phyloP scores from a whole-genome alignment of 495 filamentous ascomycete genomes.

The Penicillium goetzii region DNA sequence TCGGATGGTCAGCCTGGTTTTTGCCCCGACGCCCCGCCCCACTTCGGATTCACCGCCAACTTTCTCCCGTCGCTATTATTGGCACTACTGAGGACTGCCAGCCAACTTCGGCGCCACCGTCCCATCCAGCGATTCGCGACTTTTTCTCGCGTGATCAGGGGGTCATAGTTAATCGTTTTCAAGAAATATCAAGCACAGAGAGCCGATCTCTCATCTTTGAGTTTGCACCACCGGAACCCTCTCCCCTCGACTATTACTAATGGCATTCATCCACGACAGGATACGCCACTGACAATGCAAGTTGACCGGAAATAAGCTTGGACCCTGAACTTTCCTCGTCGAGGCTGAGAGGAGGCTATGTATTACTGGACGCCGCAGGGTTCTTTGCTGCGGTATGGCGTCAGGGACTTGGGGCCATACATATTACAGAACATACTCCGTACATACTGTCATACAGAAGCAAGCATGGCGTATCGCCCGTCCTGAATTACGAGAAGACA shows the following conservation, averaged over 20 bases:
- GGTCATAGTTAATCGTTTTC: background rate
- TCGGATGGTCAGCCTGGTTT: background rate
- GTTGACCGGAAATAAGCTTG: background rate
- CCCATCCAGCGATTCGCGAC: background rate
- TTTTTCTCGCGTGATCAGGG: slow-evolving; percentile 3
- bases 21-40: background rate
- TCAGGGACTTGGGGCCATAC: background rate
- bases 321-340: background rate
- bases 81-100: background rate
- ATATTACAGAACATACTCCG: background rate
- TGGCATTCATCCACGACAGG: background rate
- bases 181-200: background rate
- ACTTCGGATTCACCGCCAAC: background rate
- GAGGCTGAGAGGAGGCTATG: background rate
- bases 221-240: background rate
- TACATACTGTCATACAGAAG: background rate
- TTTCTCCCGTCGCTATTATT: slow-evolving; percentile 1
- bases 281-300: background rate
- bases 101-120: slow-evolving; percentile 1
- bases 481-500: background rate
- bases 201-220: background rate
- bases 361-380: background rate
- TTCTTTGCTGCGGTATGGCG: background rate
- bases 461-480: background rate
- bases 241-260: background rate